Evolutionary conservation across 2,329 filamentous ascomycete species (phyloP), one percentile per base, ranked within the genome.

Genomic region (Achaetomium macrosporum): DNA sequence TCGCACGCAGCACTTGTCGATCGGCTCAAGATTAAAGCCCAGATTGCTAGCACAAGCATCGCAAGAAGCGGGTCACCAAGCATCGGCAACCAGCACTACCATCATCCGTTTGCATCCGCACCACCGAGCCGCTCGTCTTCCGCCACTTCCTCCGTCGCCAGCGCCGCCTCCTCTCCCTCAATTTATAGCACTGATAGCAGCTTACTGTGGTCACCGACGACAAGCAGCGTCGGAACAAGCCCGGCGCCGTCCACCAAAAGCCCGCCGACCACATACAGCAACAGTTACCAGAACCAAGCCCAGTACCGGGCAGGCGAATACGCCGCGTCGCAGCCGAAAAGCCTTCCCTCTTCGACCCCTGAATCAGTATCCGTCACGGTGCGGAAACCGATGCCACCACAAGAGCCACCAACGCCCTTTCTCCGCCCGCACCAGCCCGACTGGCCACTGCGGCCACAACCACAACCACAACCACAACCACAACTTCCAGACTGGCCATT

Each of bases 1-100:
- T 81, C 87, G 0, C 89, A 95, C 63, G 77, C 75, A 10, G 74
- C 78, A 2, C 76, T 95, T 4, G 86, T 92, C 2, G 82, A 85
- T 3, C 71, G 76, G n/a, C 69, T 88, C 8, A 68, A 79, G 25
- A 71, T 73, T 53, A 79, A 78, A 55, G 75, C 78, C 0, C 70
- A 76, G 54, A 60, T 65, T 20, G 54, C 55, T 19, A 56, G 49
- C 15, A 33, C 35, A 17, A 31, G 16, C 50, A 45, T 17, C 41
- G 39, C 4, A 29, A 12, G 15, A 31, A n/a, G 13, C 11, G 35
- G 35, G 7, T 16, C n/a, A 37, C 4, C 40, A n/a, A 19, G 39
- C 39, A 44, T 19, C 41, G 42, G 37, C 51, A 47, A 35, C 52
- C 42, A 46, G n/a, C 44, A 40, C 8, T 16, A 35, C 29, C 12